A percentile compares a stretch with the other conserved stretches of the same genome.
These are phyloP conservation scores for Eucalyptus curtisii DNA, from an alignment of 345 rosid species.

Conservation along the genomic window DNA sequence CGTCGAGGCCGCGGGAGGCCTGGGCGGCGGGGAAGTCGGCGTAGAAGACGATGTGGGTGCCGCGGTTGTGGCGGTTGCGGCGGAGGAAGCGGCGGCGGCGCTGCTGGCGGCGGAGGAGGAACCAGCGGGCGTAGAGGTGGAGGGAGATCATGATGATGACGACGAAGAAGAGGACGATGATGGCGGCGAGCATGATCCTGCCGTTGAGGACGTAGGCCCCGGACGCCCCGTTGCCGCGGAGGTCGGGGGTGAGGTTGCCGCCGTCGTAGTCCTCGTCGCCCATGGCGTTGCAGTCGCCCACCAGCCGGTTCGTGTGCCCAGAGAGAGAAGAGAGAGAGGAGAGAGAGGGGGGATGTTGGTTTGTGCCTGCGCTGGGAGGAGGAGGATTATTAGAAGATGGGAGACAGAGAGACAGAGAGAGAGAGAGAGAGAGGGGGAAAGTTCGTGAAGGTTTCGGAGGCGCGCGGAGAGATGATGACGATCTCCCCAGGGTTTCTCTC, in stretches of 20 bases:
- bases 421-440: neutral
- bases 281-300: neutral
- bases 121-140: conserved; percentile 94
- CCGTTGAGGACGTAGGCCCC: conserved; percentile 48
- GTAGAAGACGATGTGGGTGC: conserved; percentile 41
- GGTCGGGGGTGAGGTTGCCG: rapidly evolving
- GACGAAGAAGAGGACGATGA: conserved; percentile 59
- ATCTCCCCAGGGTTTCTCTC: neutral
- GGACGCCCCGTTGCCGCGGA: rapidly evolving
- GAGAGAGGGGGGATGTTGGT: neutral
- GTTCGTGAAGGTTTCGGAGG: conserved; percentile 19
- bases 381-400: neutral
- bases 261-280: neutral
- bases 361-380: neutral
- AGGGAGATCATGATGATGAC: conserved; percentile 49
- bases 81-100: conserved; percentile 19
- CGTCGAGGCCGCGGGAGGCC: conserved; percentile 43
- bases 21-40: conserved; percentile 17
- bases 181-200: conserved; percentile 57
- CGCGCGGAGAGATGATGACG: neutral
- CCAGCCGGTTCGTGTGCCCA: neutral
- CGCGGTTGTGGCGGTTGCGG: conserved; percentile 22
- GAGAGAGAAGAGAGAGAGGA: neutral
- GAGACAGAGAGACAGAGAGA: neutral
- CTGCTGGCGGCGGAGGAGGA: conserved; percentile 50